Base-by-base conservation (phyloP, 2,329 filamentous ascomycete species). In the Nothophoma quercina region DNA sequence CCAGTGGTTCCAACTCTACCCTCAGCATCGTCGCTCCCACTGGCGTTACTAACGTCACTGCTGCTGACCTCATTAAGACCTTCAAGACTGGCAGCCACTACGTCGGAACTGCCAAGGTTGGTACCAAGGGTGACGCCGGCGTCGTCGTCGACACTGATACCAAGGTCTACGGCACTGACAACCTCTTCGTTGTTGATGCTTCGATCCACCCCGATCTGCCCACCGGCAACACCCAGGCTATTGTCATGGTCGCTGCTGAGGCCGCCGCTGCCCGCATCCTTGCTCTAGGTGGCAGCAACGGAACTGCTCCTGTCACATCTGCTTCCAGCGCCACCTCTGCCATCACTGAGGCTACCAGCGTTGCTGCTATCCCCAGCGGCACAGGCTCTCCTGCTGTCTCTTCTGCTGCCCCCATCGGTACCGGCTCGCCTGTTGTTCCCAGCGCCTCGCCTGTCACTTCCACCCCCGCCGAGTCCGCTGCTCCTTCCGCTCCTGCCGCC, bases 161-260 rank as follows among this genome's bases (percentile, higher is more conserved):
- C 43, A 76, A 79, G 34, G 80, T 83, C 4, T 67, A 80, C 64
- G 72, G 72, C 2, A 77, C 77, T 1, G 60, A 72, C 36, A 78
- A 78, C 28, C 62, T 80, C 5, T 74, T 78, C 40, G 76, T 80
- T 1, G 78, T 80, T 2, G 78, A 80, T 52, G 77, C 75, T 1
- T 77, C 73, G 0, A 75, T 79, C 19, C 88, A 89, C 75, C 87
- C 88, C 0, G 87, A 88, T 57, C 83, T 89, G 60, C 80, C 86
- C 2, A 86, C 85, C 0, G 85, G 86, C 15, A 91, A 91, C 73
- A 88, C 88, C 1, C 83, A 84, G 39, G 82, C 85, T 1, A 81
- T 85, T 30, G 84, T 89, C 60, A 85, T 89, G 68, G 79, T 85
- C 28, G 85, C 81, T 15, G 83, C 86, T 15, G 87, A 89, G 76